Percentiles rank a stretch among this genome's conserved stretches.
Evolutionary conservation across 345 rosid species (phyloP).

Genomic region (Lepidium aucheri): DNA sequence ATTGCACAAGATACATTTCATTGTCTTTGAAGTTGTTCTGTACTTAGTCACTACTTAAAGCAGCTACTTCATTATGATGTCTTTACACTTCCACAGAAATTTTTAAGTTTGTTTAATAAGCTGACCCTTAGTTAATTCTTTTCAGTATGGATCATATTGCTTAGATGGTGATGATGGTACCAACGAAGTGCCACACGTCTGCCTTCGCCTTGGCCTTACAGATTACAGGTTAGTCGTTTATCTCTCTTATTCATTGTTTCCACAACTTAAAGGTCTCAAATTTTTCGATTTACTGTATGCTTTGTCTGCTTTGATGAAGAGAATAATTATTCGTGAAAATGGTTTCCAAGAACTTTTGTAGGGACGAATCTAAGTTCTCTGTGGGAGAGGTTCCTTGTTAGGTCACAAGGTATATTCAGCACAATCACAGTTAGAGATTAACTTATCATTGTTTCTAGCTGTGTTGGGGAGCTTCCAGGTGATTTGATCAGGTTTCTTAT

Average conservation of each 20-base stretch:
- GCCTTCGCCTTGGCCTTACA: slow-evolving; percentile 78
- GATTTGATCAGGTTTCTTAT: slow-evolving; percentile 2
- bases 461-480: background rate
- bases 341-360: slow-evolving; percentile 60
- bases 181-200: slow-evolving; percentile 29
- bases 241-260: background rate
- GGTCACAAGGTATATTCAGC: slow-evolving; percentile 54
- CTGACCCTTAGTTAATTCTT: background rate
- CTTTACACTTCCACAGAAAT: background rate
- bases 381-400: slow-evolving; percentile 72
- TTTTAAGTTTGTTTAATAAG: background rate
- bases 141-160: slow-evolving; percentile 68
- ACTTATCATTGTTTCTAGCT: background rate
- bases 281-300: background rate
- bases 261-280: background rate
- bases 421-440: background rate
- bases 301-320: background rate
- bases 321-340: slow-evolving; percentile 9
- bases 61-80: background rate
- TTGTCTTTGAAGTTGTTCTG: background rate
- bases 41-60: background rate
- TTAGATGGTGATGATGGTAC: slow-evolving; percentile 32
- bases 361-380: slow-evolving; percentile 80
- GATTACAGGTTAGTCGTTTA: slow-evolving; percentile 60
- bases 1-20: background rate